Evolutionary conservation across 495 filamentous ascomycete species (phyloP).

Genomic region (Parmelia sp.): DNA sequence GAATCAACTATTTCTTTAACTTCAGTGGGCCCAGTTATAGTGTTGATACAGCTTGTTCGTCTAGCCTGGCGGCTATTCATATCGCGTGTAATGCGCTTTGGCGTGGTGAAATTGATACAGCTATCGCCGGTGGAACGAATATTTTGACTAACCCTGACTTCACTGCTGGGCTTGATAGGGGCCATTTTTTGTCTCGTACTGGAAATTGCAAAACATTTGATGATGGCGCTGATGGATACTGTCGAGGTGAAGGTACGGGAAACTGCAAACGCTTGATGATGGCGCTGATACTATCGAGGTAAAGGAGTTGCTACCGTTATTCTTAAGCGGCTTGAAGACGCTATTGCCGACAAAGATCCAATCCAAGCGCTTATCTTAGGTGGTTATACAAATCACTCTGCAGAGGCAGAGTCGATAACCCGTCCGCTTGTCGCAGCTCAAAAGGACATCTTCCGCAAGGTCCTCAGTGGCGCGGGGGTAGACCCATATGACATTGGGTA

Average conservation of each 20-base stretch:
- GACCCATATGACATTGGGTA: constrained; percentile 69
- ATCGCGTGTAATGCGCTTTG: constrained; percentile 35
- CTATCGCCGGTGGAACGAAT: constrained; percentile 34
- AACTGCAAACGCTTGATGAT: constrained; percentile 72
- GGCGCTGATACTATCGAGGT: constrained; percentile 68
- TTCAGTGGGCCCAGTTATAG: constrained; percentile 28
- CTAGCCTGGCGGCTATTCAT: constrained; percentile 26
- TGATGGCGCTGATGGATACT: constrained; percentile 68
- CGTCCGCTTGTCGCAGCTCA: constrained; percentile 67
- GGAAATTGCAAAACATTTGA: constrained; percentile 73
- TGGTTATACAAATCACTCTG: constrained; percentile 68
- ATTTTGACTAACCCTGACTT: constrained; percentile 34
- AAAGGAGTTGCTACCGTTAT: constrained; percentile 67
- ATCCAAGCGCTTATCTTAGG: constrained; percentile 63
- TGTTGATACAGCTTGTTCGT: constrained; percentile 37
- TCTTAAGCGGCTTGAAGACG: constrained; percentile 70
- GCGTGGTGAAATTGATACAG: constrained; percentile 35
- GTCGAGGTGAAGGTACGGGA: constrained; percentile 68
- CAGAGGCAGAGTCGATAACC: constrained; percentile 70
- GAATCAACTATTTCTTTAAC: constrained; percentile 32
- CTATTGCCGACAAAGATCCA: constrained; percentile 63
- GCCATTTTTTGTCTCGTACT: constrained; percentile 35
- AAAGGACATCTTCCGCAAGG: constrained; percentile 52
- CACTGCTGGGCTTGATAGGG: constrained; percentile 31
- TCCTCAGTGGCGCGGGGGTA: constrained; percentile 59